phyloP scores from a whole-genome alignment of 164 flowering plant species.

The Aristolochia contorta region DNA sequence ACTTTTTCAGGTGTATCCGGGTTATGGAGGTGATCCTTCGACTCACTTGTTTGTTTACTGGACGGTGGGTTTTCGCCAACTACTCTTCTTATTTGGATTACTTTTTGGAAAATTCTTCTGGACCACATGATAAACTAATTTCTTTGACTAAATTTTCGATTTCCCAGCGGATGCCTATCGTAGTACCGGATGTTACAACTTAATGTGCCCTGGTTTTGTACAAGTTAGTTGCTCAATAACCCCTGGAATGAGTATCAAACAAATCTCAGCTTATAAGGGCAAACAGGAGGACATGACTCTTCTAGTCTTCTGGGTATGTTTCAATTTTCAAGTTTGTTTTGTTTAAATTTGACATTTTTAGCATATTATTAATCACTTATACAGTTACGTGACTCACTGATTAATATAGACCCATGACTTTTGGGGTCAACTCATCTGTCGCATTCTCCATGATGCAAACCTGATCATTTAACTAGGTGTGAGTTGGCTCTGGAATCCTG shows the following conservation, averaged over 20 bases:
- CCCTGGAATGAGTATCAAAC: neutral
- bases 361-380: neutral
- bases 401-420: no score
- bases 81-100: neutral
- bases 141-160: neutral
- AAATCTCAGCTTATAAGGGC: neutral
- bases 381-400: neutral
- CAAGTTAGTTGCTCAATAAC: neutral
- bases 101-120: neutral
- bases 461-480: neutral
- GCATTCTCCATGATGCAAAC: neutral
- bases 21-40: neutral
- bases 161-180: neutral
- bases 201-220: conserved; percentile 1
- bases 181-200: neutral
- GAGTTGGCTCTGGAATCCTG: neutral
- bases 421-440: neutral
- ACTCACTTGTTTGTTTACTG: conserved; percentile 1
- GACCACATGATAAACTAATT: neutral
- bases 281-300: neutral
- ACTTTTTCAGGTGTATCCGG: neutral
- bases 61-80: neutral
- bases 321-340: neutral
- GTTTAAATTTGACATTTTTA: neutral
- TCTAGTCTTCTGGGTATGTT: neutral